Base-by-base conservation (phyloP, 2,329 filamentous ascomycete genomes). In the Calonectria pseudoreteaudii region DNA sequence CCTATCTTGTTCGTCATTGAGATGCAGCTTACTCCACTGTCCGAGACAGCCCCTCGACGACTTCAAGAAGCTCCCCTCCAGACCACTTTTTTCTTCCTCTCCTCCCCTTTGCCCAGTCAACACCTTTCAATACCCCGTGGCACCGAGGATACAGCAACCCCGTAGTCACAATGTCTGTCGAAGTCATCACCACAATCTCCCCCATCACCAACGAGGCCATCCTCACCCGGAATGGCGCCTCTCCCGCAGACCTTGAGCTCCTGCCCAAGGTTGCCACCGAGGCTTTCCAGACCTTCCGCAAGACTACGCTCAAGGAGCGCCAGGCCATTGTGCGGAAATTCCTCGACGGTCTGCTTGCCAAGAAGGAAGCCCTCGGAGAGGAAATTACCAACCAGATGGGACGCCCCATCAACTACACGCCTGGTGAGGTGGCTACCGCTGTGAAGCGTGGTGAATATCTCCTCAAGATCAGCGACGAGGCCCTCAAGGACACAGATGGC, bases 341-440 rank as follows among this genome's bases (percentile, higher is more conserved):
- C 1, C 86, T 98, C 56, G 90, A 93, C 75, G 85, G 94, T 6
- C 88, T 98, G 34, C 85, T 87, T 20, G 90, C 92, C 65, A 93
- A 92, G 83, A 91, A 95, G 84, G 93, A 97, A 91, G 94, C 92
- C 75, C 88, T 98, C 41, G 95, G 94, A 8, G 90, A 91, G 78
- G 96, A 98, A 84, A 87, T 98, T 73, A 98, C 96, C 0, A 93
- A 95, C 83, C 96, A 98, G 87, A 98, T 98, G 96, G 96, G 96
- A 52, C 91, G 96, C 26, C 96, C 96, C 41, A 98, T 98, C 80
- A 91, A 94, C 47, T 98, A 96, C 84, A 94, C 94, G 0, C 92
- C 90, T 60, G 95, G 92, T 78, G 96, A 98, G 87, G 90, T 98
- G 78, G 87, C 91, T 36, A 98, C 96, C 20, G 96, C 96, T 10